Conservation (phyloP, 192 early-diverging fungal genomes). For the Coemansia reversa region DNA sequence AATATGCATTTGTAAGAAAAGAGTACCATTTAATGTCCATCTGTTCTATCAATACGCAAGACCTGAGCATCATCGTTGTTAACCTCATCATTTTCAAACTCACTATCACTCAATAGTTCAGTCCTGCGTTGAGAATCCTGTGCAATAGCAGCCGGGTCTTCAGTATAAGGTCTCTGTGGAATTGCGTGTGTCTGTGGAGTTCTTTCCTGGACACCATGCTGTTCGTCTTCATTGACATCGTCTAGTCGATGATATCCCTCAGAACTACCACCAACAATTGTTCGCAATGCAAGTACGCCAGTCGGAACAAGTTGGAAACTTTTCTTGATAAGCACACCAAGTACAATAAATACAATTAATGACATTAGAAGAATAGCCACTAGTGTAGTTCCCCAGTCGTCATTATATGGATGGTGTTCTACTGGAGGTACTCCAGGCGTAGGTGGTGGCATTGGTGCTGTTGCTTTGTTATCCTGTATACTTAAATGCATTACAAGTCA, state of each 20-base stretch:
- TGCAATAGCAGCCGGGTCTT: not conserved
- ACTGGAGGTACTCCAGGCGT: slow-evolving; percentile 22
- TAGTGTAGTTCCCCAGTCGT: slow-evolving; percentile 51
- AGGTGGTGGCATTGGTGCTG: slow-evolving; percentile 17
- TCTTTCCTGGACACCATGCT: not conserved
- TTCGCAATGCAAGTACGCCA: slow-evolving; percentile 44
- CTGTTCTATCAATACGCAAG: too few relatives aligned
- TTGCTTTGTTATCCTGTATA: not conserved
- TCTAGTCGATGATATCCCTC: slow-evolving; percentile 28
- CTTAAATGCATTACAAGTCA: not conserved
- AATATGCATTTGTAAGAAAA: too few relatives aligned
- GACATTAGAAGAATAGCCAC: slow-evolving; percentile 47
- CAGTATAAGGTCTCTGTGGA: not conserved
- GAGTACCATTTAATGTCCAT: too few relatives aligned
- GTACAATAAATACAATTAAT: slow-evolving; percentile 30
- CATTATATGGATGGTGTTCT: slow-evolving; percentile 47
- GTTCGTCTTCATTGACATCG: slow-evolving; percentile 18
- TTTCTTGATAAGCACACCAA: slow-evolving; percentile 33
- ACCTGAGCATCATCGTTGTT: slow-evolving; percentile 8
- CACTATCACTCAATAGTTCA: slow-evolving; percentile 25
- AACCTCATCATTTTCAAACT: slow-evolving; percentile 16
- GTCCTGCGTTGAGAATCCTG: slow-evolving; percentile 6
- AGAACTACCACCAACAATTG: slow-evolving; percentile 19
- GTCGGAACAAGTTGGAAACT: slow-evolving; percentile 54
- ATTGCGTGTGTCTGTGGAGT: not conserved